Evolutionary conservation across 257 asterid species (phyloP).

Genomic region (Solanum tarapatanum): DNA sequence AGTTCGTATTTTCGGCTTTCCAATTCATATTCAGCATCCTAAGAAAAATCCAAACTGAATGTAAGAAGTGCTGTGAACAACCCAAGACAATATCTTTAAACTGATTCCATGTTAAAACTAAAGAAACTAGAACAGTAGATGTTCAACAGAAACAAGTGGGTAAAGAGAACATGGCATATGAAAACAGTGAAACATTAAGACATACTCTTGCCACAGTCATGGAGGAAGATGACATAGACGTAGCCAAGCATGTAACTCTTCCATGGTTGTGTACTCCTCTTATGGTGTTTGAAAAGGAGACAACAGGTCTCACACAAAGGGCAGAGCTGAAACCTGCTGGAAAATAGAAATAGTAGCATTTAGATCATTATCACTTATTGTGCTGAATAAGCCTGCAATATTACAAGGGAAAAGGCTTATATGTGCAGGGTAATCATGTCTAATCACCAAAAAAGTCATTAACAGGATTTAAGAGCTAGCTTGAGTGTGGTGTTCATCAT

Average conservation of each 20-base stretch:
- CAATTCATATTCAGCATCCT: conserved; percentile 37
- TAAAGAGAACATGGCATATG: neutral
- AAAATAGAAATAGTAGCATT: neutral
- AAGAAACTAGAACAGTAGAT: neutral
- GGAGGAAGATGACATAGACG: neutral
- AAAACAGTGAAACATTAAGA: neutral
- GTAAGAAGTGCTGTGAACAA: neutral
- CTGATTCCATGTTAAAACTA: neutral
- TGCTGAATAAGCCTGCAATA: neutral
- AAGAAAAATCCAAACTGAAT: neutral
- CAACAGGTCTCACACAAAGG: neutral
- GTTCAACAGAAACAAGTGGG: neutral
- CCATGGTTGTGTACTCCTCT: neutral
- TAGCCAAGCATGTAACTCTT: neutral
- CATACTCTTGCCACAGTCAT: neutral
- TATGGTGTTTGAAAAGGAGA: neutral
- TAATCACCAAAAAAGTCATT: neutral
- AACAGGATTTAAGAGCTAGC: neutral
- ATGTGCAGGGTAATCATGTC: neutral
- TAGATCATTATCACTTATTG: neutral
- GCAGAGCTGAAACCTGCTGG: neutral
- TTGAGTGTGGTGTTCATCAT: neutral
- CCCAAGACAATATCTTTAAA: neutral
- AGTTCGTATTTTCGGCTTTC: conserved; percentile 55
- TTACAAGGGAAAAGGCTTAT: neutral